Evolutionary conservation across 1,284 basidiomycete species (phyloP), one percentile per base, ranked within the genome.

Genomic region (Thelephora terrestris): DNA sequence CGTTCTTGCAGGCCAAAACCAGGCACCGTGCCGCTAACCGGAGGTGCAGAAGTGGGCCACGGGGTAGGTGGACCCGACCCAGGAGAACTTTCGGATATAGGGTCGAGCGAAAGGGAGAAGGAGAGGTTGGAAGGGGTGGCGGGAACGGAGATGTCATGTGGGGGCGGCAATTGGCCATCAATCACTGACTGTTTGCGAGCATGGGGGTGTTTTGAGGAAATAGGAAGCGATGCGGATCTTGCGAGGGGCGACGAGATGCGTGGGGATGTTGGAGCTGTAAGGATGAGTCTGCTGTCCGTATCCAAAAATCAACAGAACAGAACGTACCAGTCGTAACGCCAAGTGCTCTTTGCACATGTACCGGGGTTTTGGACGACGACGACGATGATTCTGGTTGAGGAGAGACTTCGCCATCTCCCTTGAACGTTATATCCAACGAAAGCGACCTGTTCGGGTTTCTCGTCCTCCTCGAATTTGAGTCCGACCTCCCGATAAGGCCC

Each of bases 101-200:
- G 74, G 56, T 85, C 83, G 5, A 87, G 67, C 0, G 78, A 73
- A 18, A 85, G 70, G 2, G 81, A 79, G 57, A 80, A 80, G 2
- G 76, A 71, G 17, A 63, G 49, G 4, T 62, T 47, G 56, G 69
- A 68, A 1, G 70, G 64, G 4, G 64, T 61, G 14, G 63, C 53
- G 24, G 68, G 60, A 16, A 64, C 59, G 21, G 61, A 54, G 12
- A 63, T 50, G 42, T 64, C 62, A 27, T 62, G 60, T 7, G 56
- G 65, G 12, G 74, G 54, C 35, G 73, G 67, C 5, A 74, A 58
- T 42, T 76, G 71, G 2, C 73, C 75, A 54, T 84, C 81, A 14
- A 79, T 50, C 3, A 85, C 63, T 16, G 83, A 88, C 23, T 77
- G 70, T 61, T 89, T 89, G 36, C 86, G 77, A 0, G 82, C 85